Evolutionary conservation across 345 rosid genomes (phyloP).

Genomic region (Clausena lansium): DNA sequence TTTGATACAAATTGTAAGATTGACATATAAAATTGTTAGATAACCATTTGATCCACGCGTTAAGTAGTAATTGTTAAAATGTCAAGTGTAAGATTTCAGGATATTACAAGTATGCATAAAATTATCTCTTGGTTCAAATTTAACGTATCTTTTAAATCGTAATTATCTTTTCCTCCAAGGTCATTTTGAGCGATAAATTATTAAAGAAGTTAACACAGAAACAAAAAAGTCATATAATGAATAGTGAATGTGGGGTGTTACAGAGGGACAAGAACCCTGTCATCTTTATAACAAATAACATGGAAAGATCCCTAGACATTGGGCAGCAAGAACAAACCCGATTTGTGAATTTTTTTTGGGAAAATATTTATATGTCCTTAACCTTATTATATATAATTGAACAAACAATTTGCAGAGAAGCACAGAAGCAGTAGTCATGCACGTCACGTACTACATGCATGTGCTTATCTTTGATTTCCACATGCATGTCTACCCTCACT

Average conservation of each 20-base stretch:
- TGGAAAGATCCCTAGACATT: slow-evolving; percentile 43
- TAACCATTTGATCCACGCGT: too few relatives aligned
- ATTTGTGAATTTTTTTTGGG: background rate
- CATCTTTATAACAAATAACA: slow-evolving; percentile 22
- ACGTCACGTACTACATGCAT: slow-evolving; percentile 31
- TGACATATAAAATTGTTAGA: too few relatives aligned
- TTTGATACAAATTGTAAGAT: too few relatives aligned
- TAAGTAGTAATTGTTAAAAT: too few relatives aligned
- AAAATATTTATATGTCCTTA: slow-evolving; percentile 15
- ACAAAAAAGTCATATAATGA: background rate
- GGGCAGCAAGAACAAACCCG: slow-evolving; percentile 8
- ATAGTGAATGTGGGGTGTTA: background rate
- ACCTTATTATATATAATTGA: background rate
- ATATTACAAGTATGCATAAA: too few relatives aligned
- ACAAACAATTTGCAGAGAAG: background rate
- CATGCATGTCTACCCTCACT: slow-evolving; percentile 10
- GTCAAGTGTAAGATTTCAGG: too few relatives aligned
- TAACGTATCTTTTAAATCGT: too few relatives aligned
- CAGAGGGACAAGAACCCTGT: slow-evolving; percentile 19
- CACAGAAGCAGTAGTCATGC: slow-evolving; percentile 25
- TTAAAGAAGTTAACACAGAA: background rate
- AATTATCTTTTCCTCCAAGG: too few relatives aligned
- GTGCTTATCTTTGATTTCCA: slow-evolving; percentile 3
- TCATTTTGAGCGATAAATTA: background rate
- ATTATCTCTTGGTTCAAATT: too few relatives aligned